These are phyloP conservation scores for Allodekkera sacchari DNA, from an alignment of 805 yeast genomes.

Conservation along the genomic window DNA sequence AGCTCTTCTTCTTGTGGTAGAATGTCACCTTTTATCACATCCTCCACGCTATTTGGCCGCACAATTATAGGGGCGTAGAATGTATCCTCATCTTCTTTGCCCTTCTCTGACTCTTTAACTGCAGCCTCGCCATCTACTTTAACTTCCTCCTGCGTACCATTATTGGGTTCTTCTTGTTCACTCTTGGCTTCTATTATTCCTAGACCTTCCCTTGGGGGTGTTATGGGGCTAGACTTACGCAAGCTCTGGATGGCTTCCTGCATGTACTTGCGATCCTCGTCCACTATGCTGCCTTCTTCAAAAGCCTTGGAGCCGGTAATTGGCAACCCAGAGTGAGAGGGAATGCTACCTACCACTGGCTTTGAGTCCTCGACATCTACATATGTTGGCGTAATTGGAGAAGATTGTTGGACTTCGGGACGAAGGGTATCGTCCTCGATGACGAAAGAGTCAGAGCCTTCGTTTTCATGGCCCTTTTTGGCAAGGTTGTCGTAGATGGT, in stretches of 20 bases:
- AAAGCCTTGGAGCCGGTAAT: no score
- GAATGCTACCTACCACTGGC: no score
- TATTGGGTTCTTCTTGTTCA: constrained; percentile 1
- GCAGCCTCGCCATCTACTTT: constrained; percentile 2
- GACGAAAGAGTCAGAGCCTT: constrained; percentile 69
- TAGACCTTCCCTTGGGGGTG: no score
- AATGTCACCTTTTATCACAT: no score
- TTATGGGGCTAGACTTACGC: no score
- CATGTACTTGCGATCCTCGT: constrained; percentile 2
- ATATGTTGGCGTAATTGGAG: no score
- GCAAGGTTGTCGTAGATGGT: constrained; percentile 78
- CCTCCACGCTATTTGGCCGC: no score
- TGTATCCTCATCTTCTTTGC: constrained; percentile 9
- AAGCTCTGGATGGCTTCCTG: constrained; percentile 1
- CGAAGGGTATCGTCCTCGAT: no score
- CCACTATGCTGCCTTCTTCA: constrained; percentile 1
- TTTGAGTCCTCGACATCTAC: no score
- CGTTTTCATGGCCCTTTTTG: constrained; percentile 79
- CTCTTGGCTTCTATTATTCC: constrained; percentile 1
- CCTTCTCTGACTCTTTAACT: constrained; percentile 2
- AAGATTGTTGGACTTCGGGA: no score
- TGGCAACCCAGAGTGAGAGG: no score
- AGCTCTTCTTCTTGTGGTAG: no score
- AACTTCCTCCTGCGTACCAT: constrained; percentile 3
- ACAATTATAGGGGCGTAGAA: constrained; percentile 15